Percentiles rank a stretch among this genome's conserved stretches.
phyloP scores from a whole-genome alignment of 176 grass and related monocot genomes.

The Poa pratensis region DNA sequence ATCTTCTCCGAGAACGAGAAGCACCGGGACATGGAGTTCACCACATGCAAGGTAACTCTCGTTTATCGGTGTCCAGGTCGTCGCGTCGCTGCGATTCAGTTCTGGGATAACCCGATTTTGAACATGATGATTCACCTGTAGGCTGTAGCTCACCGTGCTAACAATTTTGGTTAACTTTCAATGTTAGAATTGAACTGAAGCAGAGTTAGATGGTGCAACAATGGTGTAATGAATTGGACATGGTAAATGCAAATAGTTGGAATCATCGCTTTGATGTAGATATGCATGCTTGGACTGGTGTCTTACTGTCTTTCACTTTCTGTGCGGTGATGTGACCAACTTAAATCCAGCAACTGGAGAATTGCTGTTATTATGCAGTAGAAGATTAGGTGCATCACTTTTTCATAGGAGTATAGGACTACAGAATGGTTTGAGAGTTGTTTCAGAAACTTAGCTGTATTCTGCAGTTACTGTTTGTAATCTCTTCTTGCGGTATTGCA shows the following conservation, averaged over 20 bases:
- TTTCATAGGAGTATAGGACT: not conserved
- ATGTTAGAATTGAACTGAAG: not conserved
- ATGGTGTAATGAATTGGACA: not conserved
- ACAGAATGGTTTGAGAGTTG: not conserved
- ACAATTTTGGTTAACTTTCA: not conserved
- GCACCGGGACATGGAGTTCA: conserved; percentile 91
- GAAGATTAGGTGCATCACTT: not conserved
- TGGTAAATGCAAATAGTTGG: not conserved
- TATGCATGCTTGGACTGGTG: not conserved
- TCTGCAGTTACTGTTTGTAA: not conserved
- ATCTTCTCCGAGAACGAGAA: conserved; percentile 99
- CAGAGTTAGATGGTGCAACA: not conserved
- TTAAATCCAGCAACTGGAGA: not conserved
- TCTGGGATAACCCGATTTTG: conserved; percentile 30
- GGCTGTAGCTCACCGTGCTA: not conserved
- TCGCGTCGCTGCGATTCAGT: not conserved
- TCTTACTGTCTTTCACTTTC: not conserved
- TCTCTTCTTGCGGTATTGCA: not conserved
- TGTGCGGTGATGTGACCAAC: not conserved
- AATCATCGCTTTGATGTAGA: conserved; percentile 1
- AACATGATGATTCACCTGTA: not conserved
- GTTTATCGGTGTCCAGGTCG: not conserved
- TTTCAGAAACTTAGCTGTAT: not conserved
- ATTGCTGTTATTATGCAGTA: not conserved
- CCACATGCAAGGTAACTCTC: conserved; percentile 72